phyloP scores from a whole-genome alignment of 306 rosid genomes.

The Quercus parvula region DNA sequence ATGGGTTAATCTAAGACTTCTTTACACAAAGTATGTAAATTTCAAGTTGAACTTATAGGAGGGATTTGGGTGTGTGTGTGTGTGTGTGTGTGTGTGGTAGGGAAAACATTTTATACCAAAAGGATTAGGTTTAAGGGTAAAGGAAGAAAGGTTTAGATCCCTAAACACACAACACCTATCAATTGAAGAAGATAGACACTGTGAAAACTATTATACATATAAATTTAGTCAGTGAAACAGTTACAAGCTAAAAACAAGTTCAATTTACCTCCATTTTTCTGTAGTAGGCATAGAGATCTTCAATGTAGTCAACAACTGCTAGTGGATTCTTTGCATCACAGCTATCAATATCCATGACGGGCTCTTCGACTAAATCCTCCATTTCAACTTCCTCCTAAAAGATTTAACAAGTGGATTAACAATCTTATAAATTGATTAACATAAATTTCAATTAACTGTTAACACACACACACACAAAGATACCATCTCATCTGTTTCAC shows the following conservation, averaged over 20 bases:
- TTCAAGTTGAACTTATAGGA: no score
- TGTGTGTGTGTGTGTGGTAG: neutral
- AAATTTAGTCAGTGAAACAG: neutral
- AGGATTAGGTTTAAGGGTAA: neutral
- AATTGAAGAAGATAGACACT: neutral
- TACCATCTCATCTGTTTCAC: conserved; percentile 66
- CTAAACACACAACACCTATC: neutral
- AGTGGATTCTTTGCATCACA: conserved; percentile 67
- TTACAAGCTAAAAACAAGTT: neutral
- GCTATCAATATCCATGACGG: conserved; percentile 62
- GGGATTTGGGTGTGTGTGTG: no score
- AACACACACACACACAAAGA: neutral
- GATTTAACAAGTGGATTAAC: neutral
- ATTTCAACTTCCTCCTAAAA: conserved; percentile 84
- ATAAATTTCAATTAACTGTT: conserved; percentile 3
- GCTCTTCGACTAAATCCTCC: conserved; percentile 79
- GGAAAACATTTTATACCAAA: neutral
- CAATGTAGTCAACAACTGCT: conserved; percentile 77
- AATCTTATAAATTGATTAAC: conserved; percentile 5
- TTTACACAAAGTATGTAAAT: no score
- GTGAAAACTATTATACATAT: neutral
- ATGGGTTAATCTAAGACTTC: no score
- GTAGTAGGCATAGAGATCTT: conserved; percentile 66
- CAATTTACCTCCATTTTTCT: conserved; percentile 69
- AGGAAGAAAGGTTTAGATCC: neutral